Percentiles rank a stretch among this genome's conserved stretches.
Conservation (phyloP, 441 rosid species). For the Adansonia madagascariensis region DNA sequence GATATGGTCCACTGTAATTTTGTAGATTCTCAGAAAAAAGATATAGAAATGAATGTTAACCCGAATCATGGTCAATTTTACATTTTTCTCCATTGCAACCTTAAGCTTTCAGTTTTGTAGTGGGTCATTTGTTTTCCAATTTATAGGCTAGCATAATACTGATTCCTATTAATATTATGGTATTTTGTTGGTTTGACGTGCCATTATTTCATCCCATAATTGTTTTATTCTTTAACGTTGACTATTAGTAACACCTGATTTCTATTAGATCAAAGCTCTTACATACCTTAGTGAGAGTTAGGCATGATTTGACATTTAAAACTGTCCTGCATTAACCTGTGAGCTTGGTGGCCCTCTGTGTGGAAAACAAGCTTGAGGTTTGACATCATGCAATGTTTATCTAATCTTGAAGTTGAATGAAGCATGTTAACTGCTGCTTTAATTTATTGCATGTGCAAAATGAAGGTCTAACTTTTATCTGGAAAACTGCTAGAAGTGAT, state of each 20-base stretch:
- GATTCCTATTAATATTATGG: constrained; percentile 7
- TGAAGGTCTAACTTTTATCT: neutral
- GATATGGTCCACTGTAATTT: neutral
- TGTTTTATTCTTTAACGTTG: neutral
- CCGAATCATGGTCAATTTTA: neutral
- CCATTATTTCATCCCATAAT: neutral
- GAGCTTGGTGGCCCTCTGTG: neutral
- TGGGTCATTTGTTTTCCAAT: constrained; percentile 17
- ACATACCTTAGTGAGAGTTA: neutral
- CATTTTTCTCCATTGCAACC: constrained; percentile 1
- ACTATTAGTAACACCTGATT: constrained; percentile 6
- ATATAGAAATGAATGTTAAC: neutral
- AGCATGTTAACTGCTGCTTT: neutral
- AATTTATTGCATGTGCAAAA: neutral
- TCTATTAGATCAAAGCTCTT: constrained; percentile 5
- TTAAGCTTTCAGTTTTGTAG: constrained; percentile 13
- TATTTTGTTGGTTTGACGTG: neutral
- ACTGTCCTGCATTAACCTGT: neutral
- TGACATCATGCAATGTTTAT: neutral
- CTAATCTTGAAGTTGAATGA: constrained; percentile 1
- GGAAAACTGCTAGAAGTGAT: neutral
- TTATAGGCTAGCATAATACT: neutral
- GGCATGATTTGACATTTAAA: neutral
- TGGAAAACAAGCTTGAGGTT: constrained; percentile 3
- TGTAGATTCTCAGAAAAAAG: neutral